Conservation (phyloP, 2,329 filamentous ascomycete genomes). For the Bertia moriformis region DNA sequence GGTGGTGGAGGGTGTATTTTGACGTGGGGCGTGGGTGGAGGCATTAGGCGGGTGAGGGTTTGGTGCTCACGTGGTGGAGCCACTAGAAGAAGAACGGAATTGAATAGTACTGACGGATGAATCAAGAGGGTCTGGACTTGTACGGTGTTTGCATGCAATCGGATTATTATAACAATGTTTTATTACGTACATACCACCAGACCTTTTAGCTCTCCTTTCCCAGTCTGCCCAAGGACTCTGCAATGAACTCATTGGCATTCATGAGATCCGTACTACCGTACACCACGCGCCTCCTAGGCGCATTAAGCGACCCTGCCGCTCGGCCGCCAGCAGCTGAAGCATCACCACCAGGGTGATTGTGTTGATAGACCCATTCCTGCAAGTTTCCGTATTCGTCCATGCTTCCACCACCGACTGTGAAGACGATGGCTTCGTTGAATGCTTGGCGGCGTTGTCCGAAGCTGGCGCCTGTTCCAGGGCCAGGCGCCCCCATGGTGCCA, state of each 20-base stretch:
- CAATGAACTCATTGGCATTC: background rate
- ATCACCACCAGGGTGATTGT: constrained; percentile 28
- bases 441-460: constrained; percentile 85
- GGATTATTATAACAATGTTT: no score
- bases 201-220: background rate
- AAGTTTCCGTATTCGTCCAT: constrained; percentile 99
- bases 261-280: constrained; percentile 1
- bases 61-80: no score
- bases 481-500: constrained; percentile 26
- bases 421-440: constrained; percentile 83
- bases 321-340: constrained; percentile 11
- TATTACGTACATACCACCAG: no score
- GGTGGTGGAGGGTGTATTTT: no score
- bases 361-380: constrained; percentile 84
- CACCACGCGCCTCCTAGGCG: background rate
- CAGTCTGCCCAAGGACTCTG: background rate
- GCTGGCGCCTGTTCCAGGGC: constrained; percentile 57
- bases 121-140: no score
- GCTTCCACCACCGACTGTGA: constrained; percentile 85
- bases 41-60: no score
- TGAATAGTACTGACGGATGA: no score
- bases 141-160: no score
- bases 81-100: no score
- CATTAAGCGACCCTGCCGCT: background rate
- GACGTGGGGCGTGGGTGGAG: no score